A percentile compares a stretch with the other conserved stretches of the same genome.
Evolutionary conservation across 1,284 basidiomycete species (phyloP).

Genomic region (Heterobasidion parviporum): DNA sequence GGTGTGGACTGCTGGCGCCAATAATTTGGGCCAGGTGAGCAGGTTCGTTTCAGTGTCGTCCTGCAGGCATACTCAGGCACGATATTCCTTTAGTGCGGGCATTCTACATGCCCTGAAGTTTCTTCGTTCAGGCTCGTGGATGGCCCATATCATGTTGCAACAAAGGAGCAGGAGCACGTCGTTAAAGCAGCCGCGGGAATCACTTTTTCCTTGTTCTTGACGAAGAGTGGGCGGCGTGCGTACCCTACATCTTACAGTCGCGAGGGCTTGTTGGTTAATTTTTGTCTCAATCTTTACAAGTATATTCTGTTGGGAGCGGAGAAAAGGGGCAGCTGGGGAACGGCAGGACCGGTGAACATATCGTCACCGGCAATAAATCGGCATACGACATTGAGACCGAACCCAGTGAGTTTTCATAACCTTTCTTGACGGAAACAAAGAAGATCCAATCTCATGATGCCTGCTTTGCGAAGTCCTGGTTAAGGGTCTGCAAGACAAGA

Average conservation of each 20-base stretch:
- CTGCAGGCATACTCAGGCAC: background rate
- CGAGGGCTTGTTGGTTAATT: too few species aligned
- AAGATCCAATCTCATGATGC: slow-evolving; percentile 2
- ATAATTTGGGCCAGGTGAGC: slow-evolving; percentile 74
- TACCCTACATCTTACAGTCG: background rate
- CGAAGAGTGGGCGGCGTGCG: slow-evolving; percentile 68
- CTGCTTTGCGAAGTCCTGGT: slow-evolving; percentile 46
- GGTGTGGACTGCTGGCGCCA: slow-evolving; percentile 81
- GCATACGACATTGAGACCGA: slow-evolving; percentile 74
- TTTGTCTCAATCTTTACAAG: slow-evolving; percentile 24
- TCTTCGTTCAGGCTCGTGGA: slow-evolving; percentile 56
- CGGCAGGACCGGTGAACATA: slow-evolving; percentile 83
- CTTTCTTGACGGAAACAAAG: background rate
- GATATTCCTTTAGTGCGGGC: slow-evolving; percentile 53
- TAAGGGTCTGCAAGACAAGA: slow-evolving; percentile 63
- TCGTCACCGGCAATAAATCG: slow-evolving; percentile 76
- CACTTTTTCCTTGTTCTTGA: slow-evolving; percentile 78
- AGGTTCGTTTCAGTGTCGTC: background rate
- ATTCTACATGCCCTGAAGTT: slow-evolving; percentile 54
- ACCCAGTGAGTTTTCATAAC: slow-evolving; percentile 44
- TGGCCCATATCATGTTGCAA: slow-evolving; percentile 44
- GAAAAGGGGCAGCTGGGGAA: slow-evolving; percentile 92
- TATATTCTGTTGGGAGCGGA: slow-evolving; percentile 86
- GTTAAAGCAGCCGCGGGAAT: slow-evolving; percentile 75
- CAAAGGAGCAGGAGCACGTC: slow-evolving; percentile 59